Base-by-base conservation (phyloP, 495 filamentous ascomycete species). In the Daldinia vernicosa region DNA sequence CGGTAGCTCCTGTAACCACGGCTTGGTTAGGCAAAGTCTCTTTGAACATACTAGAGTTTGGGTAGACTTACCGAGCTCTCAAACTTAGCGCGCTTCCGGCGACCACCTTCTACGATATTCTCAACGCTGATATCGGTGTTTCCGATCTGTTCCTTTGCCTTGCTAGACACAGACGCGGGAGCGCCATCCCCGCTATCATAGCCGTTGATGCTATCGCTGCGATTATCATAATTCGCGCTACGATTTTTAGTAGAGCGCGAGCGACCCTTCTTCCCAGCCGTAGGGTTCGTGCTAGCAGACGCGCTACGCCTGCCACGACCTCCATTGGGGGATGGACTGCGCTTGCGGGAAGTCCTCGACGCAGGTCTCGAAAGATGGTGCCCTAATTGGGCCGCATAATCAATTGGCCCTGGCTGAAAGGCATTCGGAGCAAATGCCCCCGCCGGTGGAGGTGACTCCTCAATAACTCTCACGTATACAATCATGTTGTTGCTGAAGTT, bases 101-200 rank as follows among this genome's bases (percentile, higher is more conserved):
- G 89, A 70, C 93, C 93, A 74, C 96, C 95, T 80, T 98, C 94
- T 61, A 99, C 91, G 80, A 99, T 98, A 75, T 99, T 99, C 64
- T 97, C 93, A 70, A 97, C 86, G 79, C 94, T 98, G 75, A 99
- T 99, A 63, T 98, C 95, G 4, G 95, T 94, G 76, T 92, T 96
- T n/a, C 90, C 92, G 63, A 96, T 84, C 56, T 91, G 89, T 75
- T 98, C 94, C 75, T 89, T 92, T 69, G 88, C 84, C 71, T 89
- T 91, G 67, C 90, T 89, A 60, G 92, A 91, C 14, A 89, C 85
- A 56, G 92, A 93, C 54, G 86, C 90, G 45, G 89, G 87, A 32
- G 89, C 91, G 67, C 87, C 89, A 66, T 96, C 93, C 64, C 90
- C 93, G 78, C 92, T 93, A 81, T 91, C 95, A 74, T 93, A 92